Conservation (phyloP, 352 stramenopile genomes). For the Discostella stelligera region DNA sequence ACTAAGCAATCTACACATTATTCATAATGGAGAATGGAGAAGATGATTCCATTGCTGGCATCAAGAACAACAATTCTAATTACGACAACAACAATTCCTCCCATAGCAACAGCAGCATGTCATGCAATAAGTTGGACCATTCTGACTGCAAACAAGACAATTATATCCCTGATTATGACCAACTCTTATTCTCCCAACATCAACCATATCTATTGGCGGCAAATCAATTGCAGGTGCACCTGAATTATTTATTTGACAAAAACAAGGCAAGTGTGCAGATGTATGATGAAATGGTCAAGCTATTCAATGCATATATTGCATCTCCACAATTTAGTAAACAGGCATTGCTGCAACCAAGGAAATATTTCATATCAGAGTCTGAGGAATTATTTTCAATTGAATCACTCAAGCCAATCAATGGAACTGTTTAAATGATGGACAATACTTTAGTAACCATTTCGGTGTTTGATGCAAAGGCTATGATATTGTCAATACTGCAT, state of each 20-base stretch:
- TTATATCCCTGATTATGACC: too few relatives aligned
- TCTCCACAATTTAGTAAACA: not conserved
- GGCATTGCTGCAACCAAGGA: not conserved
- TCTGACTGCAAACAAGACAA: too few relatives aligned
- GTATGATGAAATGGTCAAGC: not conserved
- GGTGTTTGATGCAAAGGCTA: constrained; percentile 7
- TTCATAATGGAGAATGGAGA: too few relatives aligned
- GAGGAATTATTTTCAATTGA: not conserved
- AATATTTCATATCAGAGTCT: not conserved
- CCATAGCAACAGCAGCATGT: too few relatives aligned
- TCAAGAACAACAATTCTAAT: too few relatives aligned
- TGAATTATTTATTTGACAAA: not conserved
- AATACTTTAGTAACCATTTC: not conserved
- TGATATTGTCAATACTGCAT: constrained; percentile 18
- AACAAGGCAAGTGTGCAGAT: not conserved
- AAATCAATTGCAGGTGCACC: too few relatives aligned
- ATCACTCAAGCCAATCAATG: not conserved
- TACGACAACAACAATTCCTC: too few relatives aligned
- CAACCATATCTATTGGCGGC: too few relatives aligned
- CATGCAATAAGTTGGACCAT: too few relatives aligned
- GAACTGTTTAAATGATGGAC: not conserved
- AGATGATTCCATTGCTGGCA: too few relatives aligned
- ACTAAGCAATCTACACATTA: too few relatives aligned
- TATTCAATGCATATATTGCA: not conserved
- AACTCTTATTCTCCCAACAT: too few relatives aligned